phyloP scores from a whole-genome alignment of 1,284 basidiomycete genomes.

The Mycena sp. region DNA sequence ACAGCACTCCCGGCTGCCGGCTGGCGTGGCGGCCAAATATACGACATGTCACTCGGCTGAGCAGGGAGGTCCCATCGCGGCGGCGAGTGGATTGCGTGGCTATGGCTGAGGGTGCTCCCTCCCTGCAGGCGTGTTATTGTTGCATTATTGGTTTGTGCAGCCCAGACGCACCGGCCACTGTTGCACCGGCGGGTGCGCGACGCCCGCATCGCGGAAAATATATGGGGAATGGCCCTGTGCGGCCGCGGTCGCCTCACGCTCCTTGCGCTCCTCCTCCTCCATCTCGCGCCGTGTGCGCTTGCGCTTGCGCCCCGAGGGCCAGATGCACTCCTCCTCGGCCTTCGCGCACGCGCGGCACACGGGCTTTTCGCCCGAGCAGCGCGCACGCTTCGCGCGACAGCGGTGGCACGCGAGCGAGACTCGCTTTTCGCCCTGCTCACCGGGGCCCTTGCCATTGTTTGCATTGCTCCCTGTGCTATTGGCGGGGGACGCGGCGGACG shows the following conservation, averaged over 20 bases:
- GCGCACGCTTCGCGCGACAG: slow-evolving; percentile 47
- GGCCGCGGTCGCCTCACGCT: slow-evolving; percentile 28
- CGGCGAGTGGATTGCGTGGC: background rate
- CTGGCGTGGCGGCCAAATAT: slow-evolving; percentile 22
- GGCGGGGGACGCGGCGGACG: background rate
- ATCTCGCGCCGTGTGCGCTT: slow-evolving; percentile 51
- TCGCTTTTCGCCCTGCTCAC: background rate
- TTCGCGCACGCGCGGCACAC: slow-evolving; percentile 45
- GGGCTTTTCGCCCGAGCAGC: slow-evolving; percentile 47
- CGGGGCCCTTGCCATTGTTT: too few relatives aligned
- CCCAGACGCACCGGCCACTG: too few relatives aligned
- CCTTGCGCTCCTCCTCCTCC: slow-evolving; percentile 46
- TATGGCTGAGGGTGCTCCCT: too few relatives aligned
- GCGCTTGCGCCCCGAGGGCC: slow-evolving; percentile 46
- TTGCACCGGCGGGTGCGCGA: background rate
- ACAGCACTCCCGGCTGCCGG: background rate
- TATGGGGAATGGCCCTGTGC: background rate
- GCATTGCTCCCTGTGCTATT: background rate
- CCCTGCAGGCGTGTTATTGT: too few relatives aligned
- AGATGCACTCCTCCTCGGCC: slow-evolving; percentile 44
- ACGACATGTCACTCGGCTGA: slow-evolving; percentile 3
- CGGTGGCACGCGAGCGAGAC: slow-evolving; percentile 31
- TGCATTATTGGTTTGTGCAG: too few relatives aligned
- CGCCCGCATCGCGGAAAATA: background rate
- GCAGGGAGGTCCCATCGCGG: slow-evolving; percentile 1